A percentile compares a stretch with the other conserved stretches of the same genome.
These are phyloP conservation scores for Calocybe indica DNA, from an alignment of 768 basidiomycete genomes.

Conservation along the genomic window DNA sequence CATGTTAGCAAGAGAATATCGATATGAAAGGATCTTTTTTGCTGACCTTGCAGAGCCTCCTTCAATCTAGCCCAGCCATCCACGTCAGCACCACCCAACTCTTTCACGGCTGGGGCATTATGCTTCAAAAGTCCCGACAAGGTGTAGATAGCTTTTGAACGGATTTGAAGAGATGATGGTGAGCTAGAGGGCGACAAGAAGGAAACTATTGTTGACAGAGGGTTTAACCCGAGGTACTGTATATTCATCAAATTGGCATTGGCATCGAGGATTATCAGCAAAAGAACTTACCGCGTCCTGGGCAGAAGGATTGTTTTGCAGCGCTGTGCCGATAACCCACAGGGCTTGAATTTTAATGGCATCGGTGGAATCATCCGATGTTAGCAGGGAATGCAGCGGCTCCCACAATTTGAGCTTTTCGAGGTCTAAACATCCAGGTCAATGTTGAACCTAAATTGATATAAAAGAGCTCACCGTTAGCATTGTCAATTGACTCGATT, in stretches of 20 bases:
- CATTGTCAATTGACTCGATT: conserved; percentile 87
- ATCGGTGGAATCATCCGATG: conserved; percentile 46
- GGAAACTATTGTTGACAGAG: conserved; percentile 56
- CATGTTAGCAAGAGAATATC: background rate
- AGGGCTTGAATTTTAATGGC: conserved; percentile 60
- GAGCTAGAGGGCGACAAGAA: conserved; percentile 49
- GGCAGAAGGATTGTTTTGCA: conserved; percentile 86
- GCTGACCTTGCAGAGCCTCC: conserved; percentile 53
- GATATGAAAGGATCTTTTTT: background rate
- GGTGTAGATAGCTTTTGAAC: conserved; percentile 80
- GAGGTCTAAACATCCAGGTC: conserved; percentile 45
- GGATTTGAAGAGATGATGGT: conserved; percentile 40
- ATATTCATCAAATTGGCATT: conserved; percentile 1
- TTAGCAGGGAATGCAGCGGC: conserved; percentile 62
- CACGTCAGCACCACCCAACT: conserved; percentile 35
- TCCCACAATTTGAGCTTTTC: conserved; percentile 75
- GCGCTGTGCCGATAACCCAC: conserved; percentile 86
- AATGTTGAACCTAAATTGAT: background rate
- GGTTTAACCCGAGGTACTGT: conserved; percentile 61
- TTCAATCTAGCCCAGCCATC: conserved; percentile 65
- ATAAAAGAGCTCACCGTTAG: conserved; percentile 58
- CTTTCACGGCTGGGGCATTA: conserved; percentile 57
- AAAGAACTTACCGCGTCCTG: conserved; percentile 58
- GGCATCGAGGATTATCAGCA: background rate
- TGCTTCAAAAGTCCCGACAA: conserved; percentile 79